These are phyloP conservation scores for Kingdonia uniflora DNA, from an alignment of 164 flowering plant genomes.

Conservation along the genomic window DNA sequence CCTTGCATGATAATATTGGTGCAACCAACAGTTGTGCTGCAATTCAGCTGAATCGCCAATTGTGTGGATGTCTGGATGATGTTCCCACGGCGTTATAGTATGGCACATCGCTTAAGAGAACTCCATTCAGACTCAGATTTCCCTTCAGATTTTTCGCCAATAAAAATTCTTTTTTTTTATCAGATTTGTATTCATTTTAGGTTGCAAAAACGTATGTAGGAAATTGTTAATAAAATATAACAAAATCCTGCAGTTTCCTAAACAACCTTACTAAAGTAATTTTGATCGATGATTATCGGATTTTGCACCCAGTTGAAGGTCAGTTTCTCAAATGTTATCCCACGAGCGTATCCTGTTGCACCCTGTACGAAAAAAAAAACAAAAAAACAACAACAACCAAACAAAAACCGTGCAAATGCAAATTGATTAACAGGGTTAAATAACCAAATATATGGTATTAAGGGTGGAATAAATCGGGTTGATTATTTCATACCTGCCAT, in stretches of 20 bases:
- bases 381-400: neutral
- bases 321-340: constrained; percentile 24
- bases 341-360: constrained; percentile 33
- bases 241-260: constrained; percentile 17
- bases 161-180: neutral
- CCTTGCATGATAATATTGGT: neutral
- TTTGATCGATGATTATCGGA: constrained; percentile 56
- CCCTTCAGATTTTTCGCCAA: neutral
- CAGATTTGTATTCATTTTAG: neutral
- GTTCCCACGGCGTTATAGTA: constrained; percentile 11
- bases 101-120: constrained; percentile 30
- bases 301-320: constrained; percentile 22
- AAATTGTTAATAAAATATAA: constrained; percentile 9
- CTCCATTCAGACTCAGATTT: constrained; percentile 18
- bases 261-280: constrained; percentile 22
- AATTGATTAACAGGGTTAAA: neutral
- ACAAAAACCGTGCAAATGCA: neutral
- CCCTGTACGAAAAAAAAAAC: constrained; percentile 17
- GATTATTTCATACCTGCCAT: constrained; percentile 29
- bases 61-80: neutral
- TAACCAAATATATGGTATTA: neutral
- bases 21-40: constrained; percentile 1
- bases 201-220: no score
- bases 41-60: neutral
- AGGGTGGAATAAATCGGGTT: neutral